Base-by-base conservation (phyloP, 805 yeast species). In the Metschnikowia similis region DNA sequence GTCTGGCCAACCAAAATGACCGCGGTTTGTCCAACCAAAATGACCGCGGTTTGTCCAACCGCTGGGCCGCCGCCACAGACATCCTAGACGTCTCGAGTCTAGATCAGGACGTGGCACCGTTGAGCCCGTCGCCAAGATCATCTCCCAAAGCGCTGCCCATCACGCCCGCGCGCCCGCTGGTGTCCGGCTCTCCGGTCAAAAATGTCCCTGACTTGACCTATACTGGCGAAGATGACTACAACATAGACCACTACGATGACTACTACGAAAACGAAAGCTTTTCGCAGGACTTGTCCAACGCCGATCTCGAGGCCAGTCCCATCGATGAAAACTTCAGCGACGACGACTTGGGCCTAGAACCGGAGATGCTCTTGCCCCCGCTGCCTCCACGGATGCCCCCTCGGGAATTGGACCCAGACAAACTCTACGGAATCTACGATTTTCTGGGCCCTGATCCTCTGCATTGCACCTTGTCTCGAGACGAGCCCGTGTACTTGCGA, bases 381-480 rank as follows among this genome's bases (percentile, higher is more conserved):
- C 81, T 87, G 38, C 87, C 89, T n/a, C 86, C 88, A 6, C 72
- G 87, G 14, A 80, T 87, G 14, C 94, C 95, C 2, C 94, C 95
- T 3, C 76, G 79, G 51, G 96, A 88, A 57, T 68, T 91, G 48
- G 90, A 88, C 63, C 96, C 96, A 6, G 85, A 79, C 45, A 84
- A 85, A 61, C 73, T 91, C 29, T 91, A 91, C 65, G 97, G 97
- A 0, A 70, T 91, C 31, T 89, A 86, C 59, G 90, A 90, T 45
- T 92, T 94, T 60, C 77, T 76, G 46, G 98, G 97, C 1, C 96
- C 96, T 5, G 97, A 90, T 62, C 90, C 92, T 4, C 89, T 94
- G 41, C 99, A 92, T 68, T 86, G 96, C 57, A 82, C 85, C 50
- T 75, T 92, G 9, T 65, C 71, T 17, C 82, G 89, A 56, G 91